phyloP scores from a whole-genome alignment of 2,329 filamentous ascomycete species.

The Colletotrichum somersetense region DNA sequence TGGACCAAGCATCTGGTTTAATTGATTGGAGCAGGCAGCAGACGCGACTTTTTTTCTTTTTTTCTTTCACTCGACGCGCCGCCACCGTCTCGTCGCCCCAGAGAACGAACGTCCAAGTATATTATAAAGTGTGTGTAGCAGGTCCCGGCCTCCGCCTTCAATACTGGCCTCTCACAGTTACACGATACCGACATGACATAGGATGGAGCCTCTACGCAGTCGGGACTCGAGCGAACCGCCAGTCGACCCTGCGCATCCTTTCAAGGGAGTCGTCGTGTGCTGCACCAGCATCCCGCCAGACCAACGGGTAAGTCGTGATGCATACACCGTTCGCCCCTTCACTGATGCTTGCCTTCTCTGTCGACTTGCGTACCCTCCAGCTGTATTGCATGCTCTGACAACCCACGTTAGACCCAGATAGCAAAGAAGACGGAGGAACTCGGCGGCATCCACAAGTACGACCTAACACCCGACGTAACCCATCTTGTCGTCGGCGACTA shows the following conservation, averaged over 20 bases:
- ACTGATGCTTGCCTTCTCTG: not conserved
- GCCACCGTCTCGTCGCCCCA: slow-evolving; percentile 3
- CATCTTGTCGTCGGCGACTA: slow-evolving; percentile 93
- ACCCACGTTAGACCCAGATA: slow-evolving; percentile 61
- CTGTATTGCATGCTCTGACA: slow-evolving; percentile 27
- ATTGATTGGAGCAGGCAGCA: slow-evolving; percentile 39
- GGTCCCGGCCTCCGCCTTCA: not conserved
- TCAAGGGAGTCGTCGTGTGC: slow-evolving; percentile 82
- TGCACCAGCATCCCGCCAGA: slow-evolving; percentile 88
- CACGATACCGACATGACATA: slow-evolving; percentile 31
- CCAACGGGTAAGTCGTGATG: slow-evolving; percentile 71
- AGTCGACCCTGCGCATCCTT: slow-evolving; percentile 72
- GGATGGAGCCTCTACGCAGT: slow-evolving; percentile 28
- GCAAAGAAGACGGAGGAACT: slow-evolving; percentile 79
- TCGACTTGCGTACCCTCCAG: not conserved
- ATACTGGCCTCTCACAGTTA: not conserved
- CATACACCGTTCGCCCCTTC: slow-evolving; percentile 5
- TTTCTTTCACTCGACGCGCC: slow-evolving; percentile 20
- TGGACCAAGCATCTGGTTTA: slow-evolving; percentile 7
- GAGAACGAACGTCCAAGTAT: too few relatives aligned
- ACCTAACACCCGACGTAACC: slow-evolving; percentile 95
- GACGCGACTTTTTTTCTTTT: slow-evolving; percentile 37
- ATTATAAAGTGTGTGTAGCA: not conserved
- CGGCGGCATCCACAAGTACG: slow-evolving; percentile 88
- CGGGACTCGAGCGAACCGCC: slow-evolving; percentile 45